Conservation (phyloP, 495 filamentous ascomycete species). For the Trichoderma erinaceum region DNA sequence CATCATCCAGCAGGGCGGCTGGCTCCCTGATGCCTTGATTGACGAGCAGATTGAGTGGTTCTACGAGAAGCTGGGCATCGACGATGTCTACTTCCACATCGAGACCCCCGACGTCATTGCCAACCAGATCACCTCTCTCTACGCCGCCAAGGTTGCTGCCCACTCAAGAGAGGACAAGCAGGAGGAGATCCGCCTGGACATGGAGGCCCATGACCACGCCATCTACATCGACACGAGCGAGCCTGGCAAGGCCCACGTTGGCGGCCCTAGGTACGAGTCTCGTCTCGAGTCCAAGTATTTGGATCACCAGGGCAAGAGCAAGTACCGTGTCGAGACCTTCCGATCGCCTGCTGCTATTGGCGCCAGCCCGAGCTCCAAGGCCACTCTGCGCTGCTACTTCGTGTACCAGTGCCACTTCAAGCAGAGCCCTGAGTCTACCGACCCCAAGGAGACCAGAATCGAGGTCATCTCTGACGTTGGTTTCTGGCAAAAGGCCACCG, state of each 20-base stretch:
- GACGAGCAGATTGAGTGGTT: slow-evolving; percentile 89
- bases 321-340: slow-evolving; percentile 94
- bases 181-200: slow-evolving; percentile 89
- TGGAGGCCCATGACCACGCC: slow-evolving; percentile 90
- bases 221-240: slow-evolving; percentile 97
- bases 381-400: slow-evolving; percentile 93
- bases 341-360: slow-evolving; percentile 72
- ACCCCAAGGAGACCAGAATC: slow-evolving; percentile 74
- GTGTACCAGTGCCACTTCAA: slow-evolving; percentile 90
- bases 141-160: slow-evolving; percentile 94
- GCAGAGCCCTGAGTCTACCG: slow-evolving; percentile 56
- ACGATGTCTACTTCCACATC: slow-evolving; percentile 97
- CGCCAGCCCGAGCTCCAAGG: slow-evolving; percentile 48
- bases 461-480: slow-evolving; percentile 88
- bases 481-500: slow-evolving; percentile 90
- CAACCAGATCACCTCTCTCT: slow-evolving; percentile 90
- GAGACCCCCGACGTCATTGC: slow-evolving; percentile 82
- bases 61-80: slow-evolving; percentile 94
- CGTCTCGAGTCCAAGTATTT: slow-evolving; percentile 93
- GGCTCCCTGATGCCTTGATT: slow-evolving; percentile 80
- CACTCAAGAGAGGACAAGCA: slow-evolving; percentile 90
- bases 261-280: slow-evolving; percentile 85
- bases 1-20: slow-evolving; percentile 47
- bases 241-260: slow-evolving; percentile 67
- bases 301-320: slow-evolving; percentile 58